A percentile compares a stretch with the other conserved stretches of the same genome.
These are phyloP conservation scores for Mesostigma viride DNA, from an alignment of 139 green algal genomes.

Conservation along the genomic window DNA sequence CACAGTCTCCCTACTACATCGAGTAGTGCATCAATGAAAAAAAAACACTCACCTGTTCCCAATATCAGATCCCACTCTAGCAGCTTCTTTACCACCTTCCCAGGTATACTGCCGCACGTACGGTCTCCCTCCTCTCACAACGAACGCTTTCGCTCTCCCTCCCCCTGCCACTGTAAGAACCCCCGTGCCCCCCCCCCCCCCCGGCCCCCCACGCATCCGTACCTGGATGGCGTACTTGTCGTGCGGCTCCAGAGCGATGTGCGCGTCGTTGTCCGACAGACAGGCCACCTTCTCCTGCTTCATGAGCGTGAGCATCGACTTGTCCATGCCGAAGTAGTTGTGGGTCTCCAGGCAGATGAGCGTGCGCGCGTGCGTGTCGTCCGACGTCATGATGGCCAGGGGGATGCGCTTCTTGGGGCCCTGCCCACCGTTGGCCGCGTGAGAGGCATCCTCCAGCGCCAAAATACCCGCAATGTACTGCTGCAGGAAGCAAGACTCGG, in stretches of 20 bases:
- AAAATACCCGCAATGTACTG: constrained; percentile 82
- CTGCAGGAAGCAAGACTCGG: constrained; percentile 71
- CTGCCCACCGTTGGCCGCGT: background rate
- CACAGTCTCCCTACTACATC: too few species aligned
- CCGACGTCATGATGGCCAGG: constrained; percentile 95
- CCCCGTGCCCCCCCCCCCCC: too few species aligned
- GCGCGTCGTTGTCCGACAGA: constrained; percentile 74
- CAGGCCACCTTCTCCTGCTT: constrained; percentile 96
- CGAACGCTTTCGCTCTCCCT: too few species aligned
- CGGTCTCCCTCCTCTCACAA: too few species aligned
- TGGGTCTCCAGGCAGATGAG: constrained; percentile 63
- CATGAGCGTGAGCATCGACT: constrained; percentile 51
- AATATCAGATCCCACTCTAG: too few species aligned
- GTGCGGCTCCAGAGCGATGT: constrained; percentile 60
- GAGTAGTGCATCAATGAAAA: too few species aligned
- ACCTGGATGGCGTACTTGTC: constrained; percentile 49
- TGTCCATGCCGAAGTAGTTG: constrained; percentile 71
- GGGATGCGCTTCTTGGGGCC: constrained; percentile 43
- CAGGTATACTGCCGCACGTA: too few species aligned
- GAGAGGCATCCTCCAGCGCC: constrained; percentile 55
- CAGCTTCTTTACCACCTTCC: too few species aligned
- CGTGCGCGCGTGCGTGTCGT: constrained; percentile 86
- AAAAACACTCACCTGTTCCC: too few species aligned
- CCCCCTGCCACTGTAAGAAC: too few species aligned
- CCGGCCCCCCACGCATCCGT: too few species aligned